These are phyloP conservation scores for Moricandia arvensis DNA, from an alignment of 345 rosid species.

Conservation along the genomic window DNA sequence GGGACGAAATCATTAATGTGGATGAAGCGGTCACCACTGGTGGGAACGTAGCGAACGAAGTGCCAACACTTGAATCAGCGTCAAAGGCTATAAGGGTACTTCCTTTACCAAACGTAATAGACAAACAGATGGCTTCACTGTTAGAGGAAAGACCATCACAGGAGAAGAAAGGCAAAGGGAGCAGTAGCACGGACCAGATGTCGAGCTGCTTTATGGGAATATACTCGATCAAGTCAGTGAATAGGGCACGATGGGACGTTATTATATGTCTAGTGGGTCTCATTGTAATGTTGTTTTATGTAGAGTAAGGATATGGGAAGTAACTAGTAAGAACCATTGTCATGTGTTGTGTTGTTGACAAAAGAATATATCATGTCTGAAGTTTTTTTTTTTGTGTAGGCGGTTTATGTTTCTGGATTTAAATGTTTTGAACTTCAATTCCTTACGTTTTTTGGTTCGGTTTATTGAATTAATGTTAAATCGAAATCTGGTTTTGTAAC, in stretches of 20 bases:
- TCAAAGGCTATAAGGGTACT: slow-evolving; percentile 25
- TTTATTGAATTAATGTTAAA: background rate
- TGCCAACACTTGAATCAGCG: slow-evolving; percentile 34
- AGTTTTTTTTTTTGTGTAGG: background rate
- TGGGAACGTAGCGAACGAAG: slow-evolving; percentile 6
- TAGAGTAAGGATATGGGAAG: background rate
- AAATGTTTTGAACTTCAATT: background rate
- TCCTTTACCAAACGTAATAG: slow-evolving; percentile 30
- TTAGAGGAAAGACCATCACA: slow-evolving; percentile 6
- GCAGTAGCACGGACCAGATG: background rate
- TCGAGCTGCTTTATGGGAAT: slow-evolving; percentile 32
- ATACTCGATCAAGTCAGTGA: slow-evolving; percentile 33
- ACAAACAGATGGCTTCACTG: slow-evolving; percentile 23
- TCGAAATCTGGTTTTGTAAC: background rate
- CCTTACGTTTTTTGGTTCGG: background rate
- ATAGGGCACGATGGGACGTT: slow-evolving; percentile 18
- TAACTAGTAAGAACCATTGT: background rate
- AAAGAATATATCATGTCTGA: background rate
- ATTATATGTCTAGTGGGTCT: slow-evolving; percentile 4
- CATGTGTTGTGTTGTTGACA: background rate
- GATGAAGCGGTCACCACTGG: slow-evolving; percentile 40
- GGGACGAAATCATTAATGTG: slow-evolving; percentile 69
- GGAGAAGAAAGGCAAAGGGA: background rate
- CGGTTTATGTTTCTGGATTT: background rate
- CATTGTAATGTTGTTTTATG: slow-evolving; percentile 3